phyloP scores from a whole-genome alignment of 306 rosid genomes.

The Alnus glutinosa region DNA sequence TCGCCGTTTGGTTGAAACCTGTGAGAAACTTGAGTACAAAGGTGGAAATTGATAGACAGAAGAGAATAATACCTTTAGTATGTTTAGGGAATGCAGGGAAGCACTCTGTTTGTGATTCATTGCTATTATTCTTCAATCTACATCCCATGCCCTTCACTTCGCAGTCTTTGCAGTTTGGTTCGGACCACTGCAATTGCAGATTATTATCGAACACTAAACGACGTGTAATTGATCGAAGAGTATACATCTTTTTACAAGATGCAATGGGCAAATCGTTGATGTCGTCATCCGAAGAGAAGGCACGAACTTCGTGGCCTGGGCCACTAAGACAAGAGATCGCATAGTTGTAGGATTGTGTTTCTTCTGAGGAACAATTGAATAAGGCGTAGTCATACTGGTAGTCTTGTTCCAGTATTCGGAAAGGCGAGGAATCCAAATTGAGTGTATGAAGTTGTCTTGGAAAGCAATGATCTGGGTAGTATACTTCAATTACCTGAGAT shows the following conservation, averaged over 20 bases:
- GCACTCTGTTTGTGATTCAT: slow-evolving; percentile 16
- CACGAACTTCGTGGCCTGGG: neutral
- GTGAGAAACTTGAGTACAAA: too few relatives aligned
- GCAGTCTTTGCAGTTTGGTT: neutral
- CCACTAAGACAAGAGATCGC: neutral
- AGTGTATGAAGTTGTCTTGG: neutral
- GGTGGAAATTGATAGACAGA: neutral
- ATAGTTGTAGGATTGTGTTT: too few relatives aligned
- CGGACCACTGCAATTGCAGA: too few relatives aligned
- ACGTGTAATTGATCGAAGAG: rapidly evolving
- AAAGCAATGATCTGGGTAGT: neutral
- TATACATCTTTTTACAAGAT: too few relatives aligned
- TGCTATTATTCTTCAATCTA: slow-evolving; percentile 14
- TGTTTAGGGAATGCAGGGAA: neutral
- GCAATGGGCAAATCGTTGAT: too few relatives aligned
- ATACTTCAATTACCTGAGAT: neutral
- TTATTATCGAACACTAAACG: too few relatives aligned
- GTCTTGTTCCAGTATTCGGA: too few relatives aligned
- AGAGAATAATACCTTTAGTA: neutral
- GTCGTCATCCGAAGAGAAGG: neutral
- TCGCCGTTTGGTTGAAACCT: too few relatives aligned
- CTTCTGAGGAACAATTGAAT: too few relatives aligned
- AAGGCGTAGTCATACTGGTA: too few relatives aligned
- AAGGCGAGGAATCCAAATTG: neutral
- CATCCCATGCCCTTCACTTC: slow-evolving; percentile 25